Conservation (phyloP, 305 asterid genomes). For the Fraxinus paxiana region DNA sequence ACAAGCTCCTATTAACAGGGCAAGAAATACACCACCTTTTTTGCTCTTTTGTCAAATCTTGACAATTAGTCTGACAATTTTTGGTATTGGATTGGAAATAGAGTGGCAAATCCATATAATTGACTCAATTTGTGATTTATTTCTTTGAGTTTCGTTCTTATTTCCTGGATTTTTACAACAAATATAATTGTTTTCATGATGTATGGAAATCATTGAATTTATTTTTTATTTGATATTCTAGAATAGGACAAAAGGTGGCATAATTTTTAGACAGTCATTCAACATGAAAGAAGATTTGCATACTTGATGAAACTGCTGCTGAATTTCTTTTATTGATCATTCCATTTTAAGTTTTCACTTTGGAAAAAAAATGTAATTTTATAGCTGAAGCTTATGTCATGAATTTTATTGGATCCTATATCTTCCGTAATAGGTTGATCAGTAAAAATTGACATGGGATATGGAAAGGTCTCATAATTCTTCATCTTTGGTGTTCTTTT, state of each 20-base stretch:
- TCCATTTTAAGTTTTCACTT: not conserved
- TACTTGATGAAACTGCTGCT: not conserved
- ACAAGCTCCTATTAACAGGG: constrained; percentile 3
- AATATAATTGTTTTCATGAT: not conserved
- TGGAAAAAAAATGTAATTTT: not conserved
- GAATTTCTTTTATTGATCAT: not conserved
- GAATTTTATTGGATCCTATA: not conserved
- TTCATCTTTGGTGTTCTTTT: constrained; percentile 2
- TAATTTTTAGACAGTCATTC: not conserved
- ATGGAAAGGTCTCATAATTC: not conserved
- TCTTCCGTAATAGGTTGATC: not conserved
- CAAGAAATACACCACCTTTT: not conserved
- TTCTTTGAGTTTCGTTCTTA: not conserved
- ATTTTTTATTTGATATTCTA: not conserved
- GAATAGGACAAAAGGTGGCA: not conserved
- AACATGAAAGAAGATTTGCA: not conserved
- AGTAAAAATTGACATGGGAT: not conserved
- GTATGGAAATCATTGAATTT: not conserved
- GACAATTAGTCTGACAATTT: not conserved
- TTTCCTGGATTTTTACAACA: not conserved
- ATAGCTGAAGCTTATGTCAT: not conserved
- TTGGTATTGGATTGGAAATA: not conserved
- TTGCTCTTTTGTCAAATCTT: not conserved
- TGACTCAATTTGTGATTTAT: not conserved
- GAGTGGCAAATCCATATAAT: not conserved